Conservation (phyloP, 2,329 filamentous ascomycete species). For the Pseudogymnoascus sp. region DNA sequence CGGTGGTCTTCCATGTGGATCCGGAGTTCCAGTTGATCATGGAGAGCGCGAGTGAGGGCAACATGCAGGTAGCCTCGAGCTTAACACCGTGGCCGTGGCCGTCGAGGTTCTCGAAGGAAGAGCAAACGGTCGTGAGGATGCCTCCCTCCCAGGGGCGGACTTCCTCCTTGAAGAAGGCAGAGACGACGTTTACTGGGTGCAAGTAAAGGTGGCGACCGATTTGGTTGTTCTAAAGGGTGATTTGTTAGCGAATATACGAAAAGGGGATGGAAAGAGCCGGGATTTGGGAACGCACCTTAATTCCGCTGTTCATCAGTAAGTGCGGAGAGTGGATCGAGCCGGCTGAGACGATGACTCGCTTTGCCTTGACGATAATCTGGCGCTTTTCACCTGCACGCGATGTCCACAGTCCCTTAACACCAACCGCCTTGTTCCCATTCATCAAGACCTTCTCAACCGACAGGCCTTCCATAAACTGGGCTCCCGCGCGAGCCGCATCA, state of each 20-base stretch:
- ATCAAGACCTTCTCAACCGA: slow-evolving; percentile 64
- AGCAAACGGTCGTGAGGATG: slow-evolving; percentile 71
- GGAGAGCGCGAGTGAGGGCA: slow-evolving; percentile 56
- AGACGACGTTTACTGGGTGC: slow-evolving; percentile 59
- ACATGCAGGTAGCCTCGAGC: slow-evolving; percentile 68
- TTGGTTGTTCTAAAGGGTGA: slow-evolving; percentile 52
- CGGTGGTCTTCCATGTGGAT: slow-evolving; percentile 63
- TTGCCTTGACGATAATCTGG: slow-evolving; percentile 65
- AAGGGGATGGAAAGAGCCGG: neutral
- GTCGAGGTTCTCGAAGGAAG: slow-evolving; percentile 74
- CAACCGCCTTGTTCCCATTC: slow-evolving; percentile 52
- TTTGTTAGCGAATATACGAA: neutral
- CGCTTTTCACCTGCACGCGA: slow-evolving; percentile 55
- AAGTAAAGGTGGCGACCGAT: slow-evolving; percentile 76
- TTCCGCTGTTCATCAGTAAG: slow-evolving; percentile 66
- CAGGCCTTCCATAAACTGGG: slow-evolving; percentile 78
- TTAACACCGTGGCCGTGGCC: slow-evolving; percentile 73
- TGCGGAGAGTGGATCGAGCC: slow-evolving; percentile 72
- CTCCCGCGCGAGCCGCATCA: slow-evolving; percentile 68
- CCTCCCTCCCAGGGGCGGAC: slow-evolving; percentile 61
- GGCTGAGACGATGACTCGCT: slow-evolving; percentile 69
- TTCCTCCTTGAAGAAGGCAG: slow-evolving; percentile 60
- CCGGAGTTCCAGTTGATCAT: slow-evolving; percentile 59
- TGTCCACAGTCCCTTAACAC: slow-evolving; percentile 67
- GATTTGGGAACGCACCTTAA: slow-evolving; percentile 43